Evolutionary conservation across 176 grass and related monocot species (phyloP), one percentile per base, ranked within the genome.

Genomic region (Phragmites australis): DNA sequence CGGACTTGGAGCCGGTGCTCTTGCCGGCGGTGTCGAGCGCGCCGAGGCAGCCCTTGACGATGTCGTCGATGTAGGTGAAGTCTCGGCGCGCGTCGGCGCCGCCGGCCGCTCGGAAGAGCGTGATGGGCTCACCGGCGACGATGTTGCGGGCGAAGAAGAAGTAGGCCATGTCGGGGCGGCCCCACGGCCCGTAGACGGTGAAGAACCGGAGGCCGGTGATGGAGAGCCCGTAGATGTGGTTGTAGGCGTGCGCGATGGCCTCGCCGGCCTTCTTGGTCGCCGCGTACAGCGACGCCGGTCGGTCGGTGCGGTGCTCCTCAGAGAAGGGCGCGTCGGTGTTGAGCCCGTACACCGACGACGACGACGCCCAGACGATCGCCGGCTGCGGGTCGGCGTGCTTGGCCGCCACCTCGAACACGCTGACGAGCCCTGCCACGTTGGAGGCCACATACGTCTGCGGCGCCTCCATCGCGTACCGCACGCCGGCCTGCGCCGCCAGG

Each of bases 91-190:
- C 86, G 76, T 83, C 86, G 86, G 83, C 67, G 81, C 93, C 90
- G 58, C 90, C 88, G 34, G 84, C 69, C 22, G 76, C 87, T 65
- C 81, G 69, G 81, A 94, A 98, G 58, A 98, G 88, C 29, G 86
- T 94, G 88, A 98, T 91, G 66, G 92, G 88, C 34, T 94, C 85
- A 75, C 92, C 90, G 71, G 86, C 70, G 50, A 98, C 50, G 86
- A 98, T 98, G 80, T 66, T 76, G 19, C 84, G 71, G 23, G 93
- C 79, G 80, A 98, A 98, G 79, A 45, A 94, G 88, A 98, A 98
- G 88, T 98, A 98, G 42, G 95, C 95, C 95, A 98, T 98, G 78
- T 98, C 95, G 69, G 95, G 95, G 59, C 95, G 92, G 41, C 95
- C 95, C 92, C 90, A 94, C 0, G 95, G 95, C 2, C 95, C 95